Base-by-base conservation (phyloP, 164 flowering plant genomes). In the Cinnamomum chago region DNA sequence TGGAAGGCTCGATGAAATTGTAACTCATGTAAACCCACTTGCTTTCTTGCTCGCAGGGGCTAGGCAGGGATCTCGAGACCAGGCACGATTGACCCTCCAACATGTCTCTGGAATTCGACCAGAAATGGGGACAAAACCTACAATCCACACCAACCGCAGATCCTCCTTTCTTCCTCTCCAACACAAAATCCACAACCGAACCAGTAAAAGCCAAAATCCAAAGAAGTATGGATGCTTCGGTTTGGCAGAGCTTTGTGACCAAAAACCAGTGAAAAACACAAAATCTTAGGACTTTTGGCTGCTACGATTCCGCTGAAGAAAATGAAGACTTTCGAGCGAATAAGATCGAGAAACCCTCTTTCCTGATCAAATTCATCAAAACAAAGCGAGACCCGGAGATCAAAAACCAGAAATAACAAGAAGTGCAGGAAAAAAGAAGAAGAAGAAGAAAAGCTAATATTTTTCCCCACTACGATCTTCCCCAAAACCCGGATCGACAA, bases 41-140 rank as follows among this genome's bases (percentile, higher is more conserved):
- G 47, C 76, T 79, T 40, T 79, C 81, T 73, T 80, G 77, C 67
- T 80, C 81, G 55, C 83, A 78, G 25, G 85, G 69, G 70, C 76
- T 73, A 65, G 71, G 74, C 67, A 76, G 76, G n/a, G 75, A 71
- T 79, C 79, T 76, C 55, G 82, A 80, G 50, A 80, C 70, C 73
- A 77, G 65, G 71, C 75, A 82, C 58, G 84, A 77, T 24, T 69
- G 79, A 55, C 75, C 79, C 65, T 82, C 83, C 76, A 80, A 72
- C 83, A 78, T 80, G 35, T 68, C 72, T 69, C 73, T 52, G 15
- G 58, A 76, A 64, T 73, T 68, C 40, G 70, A 71, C 70, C 28
- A 50, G 50, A 78, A 65, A 50, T 40, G 1, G 25, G 5, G 28
- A 64, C 24, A 15, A 24, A 65, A 62, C 30, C 67, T 24, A 30